These are phyloP conservation scores for Hemileia vastatrix DNA, from an alignment of 1,284 basidiomycete species.

Conservation along the genomic window DNA sequence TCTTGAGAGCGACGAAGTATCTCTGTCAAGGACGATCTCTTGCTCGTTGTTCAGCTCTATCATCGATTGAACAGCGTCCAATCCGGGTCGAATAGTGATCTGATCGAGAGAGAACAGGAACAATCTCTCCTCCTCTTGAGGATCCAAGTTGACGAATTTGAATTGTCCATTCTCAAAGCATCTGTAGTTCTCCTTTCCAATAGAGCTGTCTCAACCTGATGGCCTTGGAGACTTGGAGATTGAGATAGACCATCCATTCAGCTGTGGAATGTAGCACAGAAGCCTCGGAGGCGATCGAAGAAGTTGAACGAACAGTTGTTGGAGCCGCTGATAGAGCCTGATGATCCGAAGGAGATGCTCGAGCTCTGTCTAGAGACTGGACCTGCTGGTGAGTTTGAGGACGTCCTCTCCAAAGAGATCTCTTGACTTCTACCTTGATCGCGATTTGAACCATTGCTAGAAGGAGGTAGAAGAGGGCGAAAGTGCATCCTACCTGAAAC, in stretches of 20 bases:
- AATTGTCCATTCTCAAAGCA: background rate
- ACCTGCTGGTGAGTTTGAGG: too few species aligned
- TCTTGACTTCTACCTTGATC: too few species aligned
- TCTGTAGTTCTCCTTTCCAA: background rate
- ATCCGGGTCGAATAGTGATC: background rate
- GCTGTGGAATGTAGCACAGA: background rate
- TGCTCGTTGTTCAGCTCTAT: background rate
- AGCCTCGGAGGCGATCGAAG: too few species aligned
- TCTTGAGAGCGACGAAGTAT: too few species aligned
- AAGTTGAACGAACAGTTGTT: too few species aligned
- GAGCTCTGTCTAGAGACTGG: too few species aligned
- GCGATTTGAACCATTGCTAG: too few species aligned
- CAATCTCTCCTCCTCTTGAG: background rate
- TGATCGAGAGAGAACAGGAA: background rate
- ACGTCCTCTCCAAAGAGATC: too few species aligned
- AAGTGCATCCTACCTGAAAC: too few species aligned
- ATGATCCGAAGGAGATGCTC: too few species aligned
- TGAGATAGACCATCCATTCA: background rate
- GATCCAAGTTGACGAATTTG: background rate
- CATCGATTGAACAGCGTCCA: background rate
- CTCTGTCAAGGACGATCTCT: background rate
- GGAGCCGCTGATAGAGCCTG: too few species aligned
- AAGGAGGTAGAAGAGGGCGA: too few species aligned
- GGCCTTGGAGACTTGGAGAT: background rate
- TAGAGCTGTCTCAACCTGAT: background rate